Evolutionary conservation across 2,329 filamentous ascomycete species (phyloP).

Genomic region (Colletotrichum limetticola): DNA sequence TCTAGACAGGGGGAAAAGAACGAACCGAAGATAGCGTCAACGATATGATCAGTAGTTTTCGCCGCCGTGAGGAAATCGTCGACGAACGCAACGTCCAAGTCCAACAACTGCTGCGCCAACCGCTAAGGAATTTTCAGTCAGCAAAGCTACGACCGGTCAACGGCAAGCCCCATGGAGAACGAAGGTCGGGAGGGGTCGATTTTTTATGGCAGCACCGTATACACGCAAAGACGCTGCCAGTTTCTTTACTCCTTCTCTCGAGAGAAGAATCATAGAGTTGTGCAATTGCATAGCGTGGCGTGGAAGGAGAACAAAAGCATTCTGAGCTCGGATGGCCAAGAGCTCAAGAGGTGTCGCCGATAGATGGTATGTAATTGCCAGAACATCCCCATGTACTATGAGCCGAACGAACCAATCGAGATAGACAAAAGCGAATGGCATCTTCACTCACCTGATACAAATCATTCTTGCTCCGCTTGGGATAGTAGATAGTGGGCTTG

Average conservation of each 20-base stretch:
- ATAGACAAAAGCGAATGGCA: constrained; percentile 26
- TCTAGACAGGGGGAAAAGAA: background rate
- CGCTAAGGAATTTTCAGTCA: constrained; percentile 64
- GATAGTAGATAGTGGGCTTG: constrained; percentile 88
- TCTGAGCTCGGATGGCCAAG: background rate
- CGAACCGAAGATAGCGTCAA: constrained; percentile 93
- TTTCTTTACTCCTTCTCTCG: constrained; percentile 21
- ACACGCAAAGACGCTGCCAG: constrained; percentile 8
- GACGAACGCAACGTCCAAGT: constrained; percentile 85
- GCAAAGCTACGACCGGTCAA: constrained; percentile 28
- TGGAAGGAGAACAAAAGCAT: background rate
- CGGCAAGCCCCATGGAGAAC: background rate
- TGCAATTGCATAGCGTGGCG: constrained; percentile 25
- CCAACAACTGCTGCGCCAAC: constrained; percentile 84
- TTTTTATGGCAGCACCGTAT: constrained; percentile 10
- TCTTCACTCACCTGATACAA: constrained; percentile 76
- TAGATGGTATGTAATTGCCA: constrained; percentile 14
- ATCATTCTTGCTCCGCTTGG: constrained; percentile 90
- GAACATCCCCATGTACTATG: constrained; percentile 16
- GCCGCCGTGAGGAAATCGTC: constrained; percentile 80
- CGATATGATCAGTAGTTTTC: constrained; percentile 77
- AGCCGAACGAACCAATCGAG: constrained; percentile 7
- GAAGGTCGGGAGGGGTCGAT: background rate
- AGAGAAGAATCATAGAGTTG: constrained; percentile 1
- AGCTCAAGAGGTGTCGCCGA: constrained; percentile 20